Conservation (phyloP, 2,329 filamentous ascomycete genomes). For the Pestalotiopsis sp. region DNA sequence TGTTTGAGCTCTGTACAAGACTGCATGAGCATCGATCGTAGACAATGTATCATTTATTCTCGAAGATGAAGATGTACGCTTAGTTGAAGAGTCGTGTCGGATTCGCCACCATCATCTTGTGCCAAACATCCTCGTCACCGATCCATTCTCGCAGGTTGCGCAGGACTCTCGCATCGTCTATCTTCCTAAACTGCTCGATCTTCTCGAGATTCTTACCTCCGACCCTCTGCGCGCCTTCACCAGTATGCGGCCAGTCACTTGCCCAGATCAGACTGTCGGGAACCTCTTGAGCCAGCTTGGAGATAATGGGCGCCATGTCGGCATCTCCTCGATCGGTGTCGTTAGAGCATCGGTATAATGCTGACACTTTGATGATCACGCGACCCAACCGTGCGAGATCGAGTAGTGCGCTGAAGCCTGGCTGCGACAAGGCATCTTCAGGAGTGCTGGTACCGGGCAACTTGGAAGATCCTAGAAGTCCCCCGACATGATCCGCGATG, state of each 20-base stretch:
- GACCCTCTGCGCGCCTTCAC: background rate
- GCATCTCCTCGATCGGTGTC: constrained; percentile 5
- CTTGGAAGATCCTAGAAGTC: background rate
- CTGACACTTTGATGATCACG: background rate
- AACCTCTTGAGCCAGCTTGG: background rate
- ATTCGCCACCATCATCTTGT: background rate
- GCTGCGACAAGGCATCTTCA: background rate
- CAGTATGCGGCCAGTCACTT: constrained; percentile 17
- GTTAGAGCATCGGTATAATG: background rate
- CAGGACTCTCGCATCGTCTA: background rate
- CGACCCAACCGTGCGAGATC: background rate
- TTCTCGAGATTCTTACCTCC: background rate
- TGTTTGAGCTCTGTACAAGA: no score
- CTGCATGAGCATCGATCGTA: background rate
- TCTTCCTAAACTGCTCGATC: background rate
- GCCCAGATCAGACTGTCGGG: constrained; percentile 12
- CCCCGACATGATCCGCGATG: background rate
- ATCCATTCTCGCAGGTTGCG: background rate
- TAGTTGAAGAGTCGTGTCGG: background rate
- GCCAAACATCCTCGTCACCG: background rate
- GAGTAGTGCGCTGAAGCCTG: background rate
- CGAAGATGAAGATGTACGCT: background rate
- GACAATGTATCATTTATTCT: background rate
- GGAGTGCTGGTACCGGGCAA: background rate
- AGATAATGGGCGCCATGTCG: background rate